Percentiles rank a stretch among this genome's conserved stretches.
phyloP scores from a whole-genome alignment of 208 protist species.

The Crithidia brevicula region DNA sequence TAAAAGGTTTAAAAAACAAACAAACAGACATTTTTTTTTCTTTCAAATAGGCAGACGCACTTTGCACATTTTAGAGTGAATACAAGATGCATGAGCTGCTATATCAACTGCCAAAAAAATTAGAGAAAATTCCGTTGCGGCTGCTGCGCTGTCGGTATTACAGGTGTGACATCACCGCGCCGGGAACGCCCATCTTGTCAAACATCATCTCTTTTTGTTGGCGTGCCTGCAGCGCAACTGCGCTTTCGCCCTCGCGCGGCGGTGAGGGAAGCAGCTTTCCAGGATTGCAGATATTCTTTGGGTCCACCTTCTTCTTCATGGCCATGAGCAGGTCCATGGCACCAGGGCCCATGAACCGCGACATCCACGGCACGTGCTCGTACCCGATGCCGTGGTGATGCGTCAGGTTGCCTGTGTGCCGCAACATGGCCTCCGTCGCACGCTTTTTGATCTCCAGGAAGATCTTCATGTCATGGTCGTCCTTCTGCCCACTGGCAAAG shows the following conservation, averaged over 20 bases:
- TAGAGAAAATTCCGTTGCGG: background rate
- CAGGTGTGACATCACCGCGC: constrained; percentile 53
- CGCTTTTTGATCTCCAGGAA: constrained; percentile 89
- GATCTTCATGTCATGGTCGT: constrained; percentile 90
- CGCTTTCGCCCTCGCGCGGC: constrained; percentile 46
- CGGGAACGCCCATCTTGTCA: constrained; percentile 90
- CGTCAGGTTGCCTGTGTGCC: constrained; percentile 83
- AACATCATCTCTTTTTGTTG: constrained; percentile 88
- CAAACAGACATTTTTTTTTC: background rate
- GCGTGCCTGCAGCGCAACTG: constrained; percentile 36
- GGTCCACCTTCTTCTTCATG: constrained; percentile 86
- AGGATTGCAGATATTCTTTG: constrained; percentile 92
- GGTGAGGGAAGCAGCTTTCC: constrained; percentile 86
- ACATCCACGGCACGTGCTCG: constrained; percentile 94
- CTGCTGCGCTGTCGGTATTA: constrained; percentile 26
- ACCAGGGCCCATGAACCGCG: constrained; percentile 72
- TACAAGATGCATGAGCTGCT: too few species aligned
- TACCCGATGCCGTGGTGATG: constrained; percentile 94
- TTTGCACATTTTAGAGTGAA: too few species aligned
- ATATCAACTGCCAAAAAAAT: too few species aligned
- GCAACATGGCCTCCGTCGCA: constrained; percentile 89
- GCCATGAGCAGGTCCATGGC: constrained; percentile 69
- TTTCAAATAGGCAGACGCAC: too few species aligned
- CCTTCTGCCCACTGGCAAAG: constrained; percentile 82
- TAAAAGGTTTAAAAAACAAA: background rate